A percentile compares a stretch with the other conserved stretches of the same genome.
phyloP scores from a whole-genome alignment of 768 basidiomycete species.

The Royoungia palumana region DNA sequence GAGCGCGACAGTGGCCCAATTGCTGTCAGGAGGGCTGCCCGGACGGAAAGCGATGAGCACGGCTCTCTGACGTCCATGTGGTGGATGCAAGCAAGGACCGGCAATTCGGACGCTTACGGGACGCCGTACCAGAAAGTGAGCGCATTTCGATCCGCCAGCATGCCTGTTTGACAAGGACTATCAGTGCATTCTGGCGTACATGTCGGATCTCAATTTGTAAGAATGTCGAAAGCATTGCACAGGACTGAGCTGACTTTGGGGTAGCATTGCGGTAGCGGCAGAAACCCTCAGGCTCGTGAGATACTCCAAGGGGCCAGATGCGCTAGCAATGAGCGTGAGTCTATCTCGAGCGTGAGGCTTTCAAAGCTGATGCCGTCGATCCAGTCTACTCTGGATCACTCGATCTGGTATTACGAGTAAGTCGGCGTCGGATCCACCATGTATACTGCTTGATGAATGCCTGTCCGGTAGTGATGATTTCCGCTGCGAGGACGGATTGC shows the following conservation, averaged over 20 bases:
- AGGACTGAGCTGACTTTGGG: conserved; percentile 4
- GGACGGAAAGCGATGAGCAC: conserved; percentile 39
- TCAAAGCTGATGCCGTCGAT: conserved; percentile 6
- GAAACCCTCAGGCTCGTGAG: conserved; percentile 54
- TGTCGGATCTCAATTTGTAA: conserved; percentile 78
- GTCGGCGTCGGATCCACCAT: conserved; percentile 14
- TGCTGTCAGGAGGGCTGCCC: conserved; percentile 53
- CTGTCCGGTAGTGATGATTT: conserved; percentile 55
- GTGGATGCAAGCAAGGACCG: conserved; percentile 76
- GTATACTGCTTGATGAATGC: conserved; percentile 1
- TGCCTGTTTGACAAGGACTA: conserved; percentile 4
- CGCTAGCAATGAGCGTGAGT: conserved; percentile 61
- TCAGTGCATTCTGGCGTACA: conserved; percentile 75
- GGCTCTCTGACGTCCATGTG: conserved; percentile 58
- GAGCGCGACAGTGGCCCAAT: conserved; percentile 69
- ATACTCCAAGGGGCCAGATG: conserved; percentile 46
- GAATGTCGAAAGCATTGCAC: conserved; percentile 25
- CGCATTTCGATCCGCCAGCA: not conserved
- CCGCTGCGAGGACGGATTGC: conserved; percentile 75
- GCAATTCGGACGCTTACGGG: conserved; percentile 55
- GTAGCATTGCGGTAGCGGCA: conserved; percentile 55
- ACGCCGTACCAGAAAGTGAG: conserved; percentile 73
- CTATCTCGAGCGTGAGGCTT: not conserved
- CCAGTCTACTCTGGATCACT: conserved; percentile 68
- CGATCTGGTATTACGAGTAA: conserved; percentile 77